A percentile compares a stretch with the other conserved stretches of the same genome.
phyloP scores from a whole-genome alignment of 352 stramenopile genomes.

The Achlya hypogyna region DNA sequence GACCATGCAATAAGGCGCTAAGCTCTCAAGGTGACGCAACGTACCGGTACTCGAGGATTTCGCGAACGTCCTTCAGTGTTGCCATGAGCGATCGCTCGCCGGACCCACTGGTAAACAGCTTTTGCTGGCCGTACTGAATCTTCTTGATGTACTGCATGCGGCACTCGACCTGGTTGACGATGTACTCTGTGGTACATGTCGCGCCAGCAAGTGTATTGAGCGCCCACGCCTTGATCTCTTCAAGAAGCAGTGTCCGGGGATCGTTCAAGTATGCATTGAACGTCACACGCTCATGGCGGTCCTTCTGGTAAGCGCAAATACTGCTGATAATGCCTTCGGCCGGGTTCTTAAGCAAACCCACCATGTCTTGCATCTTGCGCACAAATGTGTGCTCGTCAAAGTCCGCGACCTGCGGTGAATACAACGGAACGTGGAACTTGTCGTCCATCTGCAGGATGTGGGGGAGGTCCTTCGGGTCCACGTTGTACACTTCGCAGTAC shows the following conservation, averaged over 20 bases:
- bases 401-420: constrained; percentile 62
- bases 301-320: constrained; percentile 77
- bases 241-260: constrained; percentile 64
- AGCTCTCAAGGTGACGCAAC: neutral
- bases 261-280: constrained; percentile 79
- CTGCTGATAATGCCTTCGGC: constrained; percentile 79
- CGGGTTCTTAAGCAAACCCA: constrained; percentile 65
- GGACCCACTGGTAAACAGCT: constrained; percentile 63
- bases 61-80: constrained; percentile 74
- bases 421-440: constrained; percentile 55
- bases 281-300: constrained; percentile 67
- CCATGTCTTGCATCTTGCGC: constrained; percentile 81
- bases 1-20: neutral
- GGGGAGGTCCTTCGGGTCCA: constrained; percentile 71
- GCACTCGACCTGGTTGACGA: constrained; percentile 60
- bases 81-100: constrained; percentile 67
- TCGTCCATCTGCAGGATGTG: constrained; percentile 81
- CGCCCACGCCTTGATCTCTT: constrained; percentile 82
- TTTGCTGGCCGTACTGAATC: constrained; percentile 73
- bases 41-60: constrained; percentile 21
- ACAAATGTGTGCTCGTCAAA: constrained; percentile 84
- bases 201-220: constrained; percentile 68
- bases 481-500: constrained; percentile 77
- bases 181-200: constrained; percentile 67
- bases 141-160: constrained; percentile 66